Evolutionary conservation across 345 rosid genomes (phyloP).

Genomic region (Trapa incisa): DNA sequence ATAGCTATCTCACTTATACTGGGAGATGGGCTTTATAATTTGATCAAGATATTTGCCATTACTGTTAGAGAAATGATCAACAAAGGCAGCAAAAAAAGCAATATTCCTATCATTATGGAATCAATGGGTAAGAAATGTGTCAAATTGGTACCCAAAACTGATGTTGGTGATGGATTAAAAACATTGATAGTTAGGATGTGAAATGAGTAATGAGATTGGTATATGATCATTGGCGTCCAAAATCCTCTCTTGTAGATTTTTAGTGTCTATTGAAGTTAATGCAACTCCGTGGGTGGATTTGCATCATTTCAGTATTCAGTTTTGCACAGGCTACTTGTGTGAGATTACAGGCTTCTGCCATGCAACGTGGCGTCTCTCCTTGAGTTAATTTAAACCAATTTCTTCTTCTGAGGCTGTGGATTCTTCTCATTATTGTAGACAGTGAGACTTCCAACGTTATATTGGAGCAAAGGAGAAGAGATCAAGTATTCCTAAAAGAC

Average conservation of each 20-base stretch:
- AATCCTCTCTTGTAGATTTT: too few species aligned
- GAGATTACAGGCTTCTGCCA: not conserved
- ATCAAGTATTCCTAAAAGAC: slow-evolving; percentile 63
- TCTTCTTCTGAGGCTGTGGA: not conserved
- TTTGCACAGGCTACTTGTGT: not conserved
- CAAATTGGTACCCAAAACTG: not conserved
- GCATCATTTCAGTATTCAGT: not conserved
- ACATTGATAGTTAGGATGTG: not conserved
- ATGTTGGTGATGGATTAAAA: not conserved
- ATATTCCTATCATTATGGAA: slow-evolving; percentile 45
- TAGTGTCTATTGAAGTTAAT: not conserved
- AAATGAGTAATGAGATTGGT: not conserved
- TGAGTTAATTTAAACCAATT: too few species aligned
- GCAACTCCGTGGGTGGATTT: not conserved
- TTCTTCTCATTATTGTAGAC: slow-evolving; percentile 18
- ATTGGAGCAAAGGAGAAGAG: slow-evolving; percentile 49
- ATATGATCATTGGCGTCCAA: not conserved
- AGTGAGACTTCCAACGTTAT: slow-evolving; percentile 35
- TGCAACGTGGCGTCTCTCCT: too few species aligned
- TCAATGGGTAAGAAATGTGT: slow-evolving; percentile 35
- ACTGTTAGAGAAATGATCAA: slow-evolving; percentile 50
- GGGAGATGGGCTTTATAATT: slow-evolving; percentile 85
- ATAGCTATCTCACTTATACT: slow-evolving; percentile 78
- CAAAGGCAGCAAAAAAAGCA: slow-evolving; percentile 31
- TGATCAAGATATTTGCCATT: slow-evolving; percentile 57